Evolutionary conservation across 1,284 basidiomycete genomes (phyloP).

Genomic region (Lentinus polychrous): DNA sequence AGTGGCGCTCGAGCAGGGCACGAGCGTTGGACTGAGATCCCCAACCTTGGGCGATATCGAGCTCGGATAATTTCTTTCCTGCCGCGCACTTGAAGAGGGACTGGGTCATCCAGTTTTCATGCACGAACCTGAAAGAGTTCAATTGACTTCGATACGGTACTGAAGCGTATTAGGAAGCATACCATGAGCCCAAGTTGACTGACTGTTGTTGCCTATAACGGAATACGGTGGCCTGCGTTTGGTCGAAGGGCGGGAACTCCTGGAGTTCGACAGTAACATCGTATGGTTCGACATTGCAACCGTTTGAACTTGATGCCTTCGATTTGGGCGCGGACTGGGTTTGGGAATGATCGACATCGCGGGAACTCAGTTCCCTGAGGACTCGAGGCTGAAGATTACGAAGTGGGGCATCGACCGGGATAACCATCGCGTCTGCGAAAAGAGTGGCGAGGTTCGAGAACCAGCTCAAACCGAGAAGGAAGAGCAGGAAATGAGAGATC

Average conservation of each 20-base stretch:
- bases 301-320: not conserved
- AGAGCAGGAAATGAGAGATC: too few relatives aligned
- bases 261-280: slow-evolving; percentile 29
- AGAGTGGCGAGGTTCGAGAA: too few relatives aligned
- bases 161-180: slow-evolving; percentile 8
- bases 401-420: too few relatives aligned
- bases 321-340: not conserved
- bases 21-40: slow-evolving; percentile 40
- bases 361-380: too few relatives aligned
- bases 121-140: slow-evolving; percentile 53
- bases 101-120: slow-evolving; percentile 75
- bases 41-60: slow-evolving; percentile 52
- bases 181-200: slow-evolving; percentile 66
- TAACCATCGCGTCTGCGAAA: too few relatives aligned
- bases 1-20: slow-evolving; percentile 62
- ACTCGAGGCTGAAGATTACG: too few relatives aligned
- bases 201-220: slow-evolving; percentile 60
- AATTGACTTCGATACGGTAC: not conserved
- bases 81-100: slow-evolving; percentile 61
- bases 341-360: not conserved
- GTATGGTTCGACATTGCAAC: slow-evolving; percentile 22
- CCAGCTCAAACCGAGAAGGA: too few relatives aligned
- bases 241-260: slow-evolving; percentile 43
- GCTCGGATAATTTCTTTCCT: slow-evolving; percentile 45
- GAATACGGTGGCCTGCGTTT: slow-evolving; percentile 40